phyloP scores from a whole-genome alignment of 108 stramenopile species.

The Fistulifera pelliculosa region DNA sequence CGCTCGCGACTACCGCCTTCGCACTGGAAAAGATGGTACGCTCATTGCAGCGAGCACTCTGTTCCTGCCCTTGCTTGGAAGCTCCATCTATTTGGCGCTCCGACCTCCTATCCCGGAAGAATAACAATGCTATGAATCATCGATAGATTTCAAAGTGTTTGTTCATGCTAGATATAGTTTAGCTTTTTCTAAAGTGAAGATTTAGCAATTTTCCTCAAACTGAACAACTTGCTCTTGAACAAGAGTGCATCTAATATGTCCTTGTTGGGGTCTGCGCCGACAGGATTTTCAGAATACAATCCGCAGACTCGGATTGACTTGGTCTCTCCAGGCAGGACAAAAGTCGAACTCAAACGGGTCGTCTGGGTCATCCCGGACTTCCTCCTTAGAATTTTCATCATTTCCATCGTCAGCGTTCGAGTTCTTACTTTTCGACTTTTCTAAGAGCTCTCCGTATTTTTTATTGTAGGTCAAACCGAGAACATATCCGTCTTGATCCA shows the following conservation, averaged over 20 bases:
- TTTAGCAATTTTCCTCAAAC: not conserved
- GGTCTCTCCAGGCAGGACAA: constrained; percentile 12
- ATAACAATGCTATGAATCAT: too few relatives aligned
- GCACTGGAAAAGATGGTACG: constrained; percentile 10
- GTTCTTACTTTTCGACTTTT: constrained; percentile 5
- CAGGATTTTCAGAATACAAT: constrained; percentile 13
- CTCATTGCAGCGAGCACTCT: constrained; percentile 34
- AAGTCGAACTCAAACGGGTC: constrained; percentile 4
- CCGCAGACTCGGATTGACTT: constrained; percentile 2
- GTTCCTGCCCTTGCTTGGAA: constrained; percentile 44
- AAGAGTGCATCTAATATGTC: constrained; percentile 8
- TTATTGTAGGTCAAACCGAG: constrained; percentile 55
- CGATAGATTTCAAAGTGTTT: too few relatives aligned
- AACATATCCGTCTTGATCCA: constrained; percentile 63
- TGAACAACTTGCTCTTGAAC: not conserved
- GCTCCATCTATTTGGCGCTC: constrained; percentile 41
- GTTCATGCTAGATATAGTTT: too few relatives aligned
- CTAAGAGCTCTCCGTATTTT: constrained; percentile 4
- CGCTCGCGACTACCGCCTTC: constrained; percentile 40
- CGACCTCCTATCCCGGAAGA: constrained; percentile 30
- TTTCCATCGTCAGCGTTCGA: not conserved
- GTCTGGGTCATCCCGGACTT: not conserved
- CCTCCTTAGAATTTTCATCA: not conserved
- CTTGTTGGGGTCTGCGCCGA: constrained; percentile 1
- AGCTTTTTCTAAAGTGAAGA: not conserved